Evolutionary conservation across 352 stramenopile genomes (phyloP).

Genomic region (Pythium dissotocum): DNA sequence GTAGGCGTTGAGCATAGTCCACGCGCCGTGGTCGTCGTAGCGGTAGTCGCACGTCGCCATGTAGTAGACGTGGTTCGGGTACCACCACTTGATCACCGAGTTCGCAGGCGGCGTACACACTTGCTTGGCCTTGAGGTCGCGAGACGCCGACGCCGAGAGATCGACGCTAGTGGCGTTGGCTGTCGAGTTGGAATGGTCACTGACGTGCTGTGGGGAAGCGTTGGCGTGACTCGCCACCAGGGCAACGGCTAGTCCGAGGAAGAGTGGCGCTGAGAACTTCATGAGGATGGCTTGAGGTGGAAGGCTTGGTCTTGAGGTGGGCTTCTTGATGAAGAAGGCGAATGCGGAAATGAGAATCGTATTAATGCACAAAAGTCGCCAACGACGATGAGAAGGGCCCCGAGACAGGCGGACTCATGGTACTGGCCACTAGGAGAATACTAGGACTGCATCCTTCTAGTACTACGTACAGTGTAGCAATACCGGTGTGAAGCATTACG

Average conservation of each 20-base stretch:
- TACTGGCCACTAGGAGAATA: no score
- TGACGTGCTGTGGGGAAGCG: background rate
- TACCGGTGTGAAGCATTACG: no score
- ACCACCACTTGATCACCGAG: background rate
- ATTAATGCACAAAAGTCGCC: no score
- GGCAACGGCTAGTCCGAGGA: background rate
- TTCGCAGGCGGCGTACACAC: background rate
- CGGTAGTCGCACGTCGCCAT: background rate
- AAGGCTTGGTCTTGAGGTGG: no score
- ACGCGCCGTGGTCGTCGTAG: conserved; percentile 2
- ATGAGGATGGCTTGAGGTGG: no score
- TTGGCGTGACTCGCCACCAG: no score
- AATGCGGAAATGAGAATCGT: no score
- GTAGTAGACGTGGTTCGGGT: background rate
- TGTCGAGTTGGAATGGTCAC: background rate
- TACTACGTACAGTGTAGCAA: no score
- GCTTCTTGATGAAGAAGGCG: no score
- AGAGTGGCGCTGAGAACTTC: background rate
- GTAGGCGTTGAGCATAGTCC: conserved; percentile 9
- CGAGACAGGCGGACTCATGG: no score
- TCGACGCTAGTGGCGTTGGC: background rate
- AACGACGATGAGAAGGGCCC: no score
- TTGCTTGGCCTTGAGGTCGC: background rate
- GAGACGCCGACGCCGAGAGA: background rate
- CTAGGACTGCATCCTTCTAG: no score